Evolutionary conservation across 1,284 basidiomycete genomes (phyloP), one percentile per base, ranked within the genome.

Genomic region (Leccinum laetum): DNA sequence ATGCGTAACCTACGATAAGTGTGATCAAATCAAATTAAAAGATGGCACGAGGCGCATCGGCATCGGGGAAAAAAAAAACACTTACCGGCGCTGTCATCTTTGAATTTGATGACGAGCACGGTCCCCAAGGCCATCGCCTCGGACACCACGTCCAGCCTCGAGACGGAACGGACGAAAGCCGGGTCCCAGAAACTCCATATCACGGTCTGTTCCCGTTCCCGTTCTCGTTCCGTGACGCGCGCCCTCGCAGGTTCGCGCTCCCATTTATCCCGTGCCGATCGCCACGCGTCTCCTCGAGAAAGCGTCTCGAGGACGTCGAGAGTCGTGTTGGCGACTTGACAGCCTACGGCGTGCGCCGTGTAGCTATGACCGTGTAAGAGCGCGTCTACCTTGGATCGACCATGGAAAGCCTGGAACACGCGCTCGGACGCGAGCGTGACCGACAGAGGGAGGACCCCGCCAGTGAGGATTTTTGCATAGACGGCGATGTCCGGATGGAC

Each of bases 341-440:
- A 99, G 0, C 96, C 97, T 46, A 97, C 83, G 0, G 95, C 87
- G 73, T 97, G 93, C 4, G 95, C 95, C 1, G 94, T 96, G 78
- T 99, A 99, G 65, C 92, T 95, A 77, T 99, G 97, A 0, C 97
- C 97, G 69, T 99, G 97, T 4, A 99, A 80, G 7, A 99, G 80
- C 11, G 97, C 96, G 68, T 94, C 88, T 18, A 86, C 86, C 77
- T 99, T 99, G 55, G 83, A 83, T 32, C 87, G 83, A 61, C 92
- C 86, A 46, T 86, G 79, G 79, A 99, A 99, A 1, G 91, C 88
- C 32, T 85, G 76, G 79, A 96, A 99, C 57, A 99, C 89, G 8
- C 84, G 84, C 61, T 89, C 81, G 1, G 88, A 88, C 1, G 97
- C 91, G 26, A 99, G 84, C 0, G 95, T 98, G 10, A 91, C 87